phyloP scores from a whole-genome alignment of 768 basidiomycete genomes.

The Leccinum olivaceopallidum region DNA sequence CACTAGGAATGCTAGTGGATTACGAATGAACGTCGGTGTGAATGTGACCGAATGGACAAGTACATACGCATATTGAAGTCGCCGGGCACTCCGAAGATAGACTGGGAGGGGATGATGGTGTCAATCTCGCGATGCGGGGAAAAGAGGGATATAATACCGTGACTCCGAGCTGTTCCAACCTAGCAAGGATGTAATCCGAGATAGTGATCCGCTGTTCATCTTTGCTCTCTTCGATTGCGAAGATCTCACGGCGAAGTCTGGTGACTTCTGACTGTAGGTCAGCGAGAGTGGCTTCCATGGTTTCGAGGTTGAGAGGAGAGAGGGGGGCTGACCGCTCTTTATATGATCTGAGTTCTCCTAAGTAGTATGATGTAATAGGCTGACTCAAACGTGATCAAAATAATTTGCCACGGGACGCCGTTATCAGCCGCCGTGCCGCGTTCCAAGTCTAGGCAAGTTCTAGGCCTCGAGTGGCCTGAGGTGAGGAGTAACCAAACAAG shows the following conservation, averaged over 20 bases:
- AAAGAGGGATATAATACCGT: constrained; percentile 40
- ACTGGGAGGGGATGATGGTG: constrained; percentile 38
- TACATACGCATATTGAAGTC: constrained; percentile 72
- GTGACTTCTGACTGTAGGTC: constrained; percentile 45
- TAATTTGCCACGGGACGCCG: background rate
- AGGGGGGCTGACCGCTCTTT: background rate
- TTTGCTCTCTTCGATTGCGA: constrained; percentile 29
- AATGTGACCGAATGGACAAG: background rate
- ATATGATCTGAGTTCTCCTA: background rate
- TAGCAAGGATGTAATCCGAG: constrained; percentile 59
- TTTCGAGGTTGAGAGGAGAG: background rate
- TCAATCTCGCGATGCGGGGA: background rate
- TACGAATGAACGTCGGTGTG: background rate
- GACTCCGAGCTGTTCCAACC: constrained; percentile 65
- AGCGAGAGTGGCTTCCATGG: constrained; percentile 16
- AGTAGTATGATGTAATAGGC: background rate
- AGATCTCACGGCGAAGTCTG: constrained; percentile 48
- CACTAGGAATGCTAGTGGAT: constrained; percentile 29
- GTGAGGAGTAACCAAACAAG: too few species aligned
- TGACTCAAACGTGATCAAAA: background rate
- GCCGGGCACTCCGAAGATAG: constrained; percentile 85
- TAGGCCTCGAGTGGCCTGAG: too few species aligned
- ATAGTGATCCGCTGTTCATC: constrained; percentile 49
- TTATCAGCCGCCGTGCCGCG: background rate
- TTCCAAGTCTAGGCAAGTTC: background rate